Percentiles rank a stretch among this genome's conserved stretches.
Conservation (phyloP, 768 basidiomycete species). For the Lanmaoa pseudosensibilis region DNA sequence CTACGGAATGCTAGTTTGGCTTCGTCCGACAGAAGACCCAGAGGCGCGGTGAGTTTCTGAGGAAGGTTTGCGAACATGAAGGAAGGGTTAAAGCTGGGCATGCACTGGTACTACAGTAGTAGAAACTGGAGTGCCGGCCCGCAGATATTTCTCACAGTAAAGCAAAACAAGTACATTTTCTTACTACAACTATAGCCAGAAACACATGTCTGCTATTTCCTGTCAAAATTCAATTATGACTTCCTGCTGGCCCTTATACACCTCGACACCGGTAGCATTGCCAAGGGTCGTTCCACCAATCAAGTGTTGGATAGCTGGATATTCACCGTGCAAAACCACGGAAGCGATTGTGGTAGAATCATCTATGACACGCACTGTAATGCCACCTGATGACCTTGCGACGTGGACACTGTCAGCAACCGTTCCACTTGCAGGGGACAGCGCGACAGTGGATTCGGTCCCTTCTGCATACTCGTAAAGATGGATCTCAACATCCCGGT, state of each 20-base stretch:
- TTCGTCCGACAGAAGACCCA: constrained; percentile 81
- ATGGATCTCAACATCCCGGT: constrained; percentile 45
- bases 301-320: constrained; percentile 6
- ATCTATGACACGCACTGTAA: constrained; percentile 8
- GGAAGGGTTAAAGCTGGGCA: not conserved
- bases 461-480: constrained; percentile 55
- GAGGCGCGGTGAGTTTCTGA: constrained; percentile 69
- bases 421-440: constrained; percentile 9
- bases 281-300: constrained; percentile 9
- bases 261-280: not conserved
- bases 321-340: constrained; percentile 16
- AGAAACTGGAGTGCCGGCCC: not conserved
- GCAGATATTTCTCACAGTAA: not conserved
- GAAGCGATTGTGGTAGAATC: constrained; percentile 8
- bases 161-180: not conserved
- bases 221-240: constrained; percentile 11
- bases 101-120: not conserved
- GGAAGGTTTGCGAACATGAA: constrained; percentile 71
- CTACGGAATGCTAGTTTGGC: constrained; percentile 88
- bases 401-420: constrained; percentile 6
- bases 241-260: constrained; percentile 4
- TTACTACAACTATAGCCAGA: not conserved
- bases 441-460: constrained; percentile 22
- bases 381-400: constrained; percentile 11
- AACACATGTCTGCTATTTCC: not conserved